Percentiles rank a stretch among this genome's conserved stretches.
Evolutionary conservation across 2,329 filamentous ascomycete species (phyloP).

Genomic region (Periconia sp.): DNA sequence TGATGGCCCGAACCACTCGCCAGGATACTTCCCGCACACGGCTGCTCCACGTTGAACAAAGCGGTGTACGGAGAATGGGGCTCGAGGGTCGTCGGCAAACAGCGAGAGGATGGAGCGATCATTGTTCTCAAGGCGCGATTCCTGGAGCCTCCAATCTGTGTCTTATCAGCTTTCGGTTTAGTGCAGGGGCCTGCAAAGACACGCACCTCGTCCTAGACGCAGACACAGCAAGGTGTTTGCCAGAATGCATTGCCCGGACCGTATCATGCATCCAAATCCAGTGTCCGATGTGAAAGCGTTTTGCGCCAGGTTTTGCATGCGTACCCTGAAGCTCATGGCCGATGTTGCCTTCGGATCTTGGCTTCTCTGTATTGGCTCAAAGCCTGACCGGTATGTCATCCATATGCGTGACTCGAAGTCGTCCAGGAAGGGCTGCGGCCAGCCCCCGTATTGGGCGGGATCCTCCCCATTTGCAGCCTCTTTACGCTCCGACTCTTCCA

Average conservation of each 20-base stretch:
- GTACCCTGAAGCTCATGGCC: constrained; percentile 81
- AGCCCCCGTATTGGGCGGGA: constrained; percentile 60
- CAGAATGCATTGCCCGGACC: constrained; percentile 90
- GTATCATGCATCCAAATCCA: constrained; percentile 99
- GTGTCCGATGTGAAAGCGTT: constrained; percentile 89
- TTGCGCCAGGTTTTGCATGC: constrained; percentile 82
- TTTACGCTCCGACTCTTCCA: constrained; percentile 74
- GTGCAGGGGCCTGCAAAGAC: neutral
- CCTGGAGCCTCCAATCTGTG: constrained; percentile 76
- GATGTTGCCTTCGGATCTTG: constrained; percentile 73
- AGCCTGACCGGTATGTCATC: constrained; percentile 95
- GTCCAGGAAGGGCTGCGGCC: constrained; percentile 84
- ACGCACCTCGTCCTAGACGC: constrained; percentile 76
- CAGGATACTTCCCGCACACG: constrained; percentile 91
- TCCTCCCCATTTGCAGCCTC: constrained; percentile 43
- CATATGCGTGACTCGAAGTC: constrained; percentile 94
- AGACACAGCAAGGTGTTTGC: constrained; percentile 82
- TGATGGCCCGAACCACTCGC: constrained; percentile 99
- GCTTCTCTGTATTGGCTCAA: constrained; percentile 80
- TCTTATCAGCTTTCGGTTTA: constrained; percentile 1
- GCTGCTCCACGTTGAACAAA: constrained; percentile 89
- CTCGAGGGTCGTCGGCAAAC: constrained; percentile 85
- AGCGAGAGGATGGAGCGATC: constrained; percentile 76
- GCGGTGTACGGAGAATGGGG: constrained; percentile 92
- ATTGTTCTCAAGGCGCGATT: constrained; percentile 54